Evolutionary conservation across 768 basidiomycete genomes (phyloP).

Genomic region (Gymnopilus junonius): DNA sequence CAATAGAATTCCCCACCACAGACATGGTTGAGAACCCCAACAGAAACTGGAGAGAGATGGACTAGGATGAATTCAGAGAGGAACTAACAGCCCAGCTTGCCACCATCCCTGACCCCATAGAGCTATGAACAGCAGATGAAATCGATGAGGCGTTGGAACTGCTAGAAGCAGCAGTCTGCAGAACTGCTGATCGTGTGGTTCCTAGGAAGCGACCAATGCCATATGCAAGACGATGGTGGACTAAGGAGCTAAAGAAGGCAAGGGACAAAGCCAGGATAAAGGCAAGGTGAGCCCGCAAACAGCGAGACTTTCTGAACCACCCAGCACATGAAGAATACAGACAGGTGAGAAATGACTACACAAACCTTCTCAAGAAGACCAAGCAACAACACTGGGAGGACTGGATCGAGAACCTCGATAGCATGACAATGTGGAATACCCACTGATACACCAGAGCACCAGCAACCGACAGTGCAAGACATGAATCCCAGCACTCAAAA

Average conservation of each 20-base stretch:
- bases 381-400: conserved; percentile 30
- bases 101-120: conserved; percentile 18
- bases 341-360: conserved; percentile 13
- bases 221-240: conserved; percentile 25
- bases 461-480: conserved; percentile 28
- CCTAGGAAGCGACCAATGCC: background rate
- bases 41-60: conserved; percentile 17
- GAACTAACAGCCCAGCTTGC: conserved; percentile 22
- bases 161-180: conserved; percentile 1
- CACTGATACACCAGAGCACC: conserved; percentile 23
- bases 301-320: conserved; percentile 15
- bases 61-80: conserved; percentile 28
- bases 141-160: conserved; percentile 12
- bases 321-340: conserved; percentile 21
- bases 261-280: conserved; percentile 30
- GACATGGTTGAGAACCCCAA: background rate
- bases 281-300: conserved; percentile 14
- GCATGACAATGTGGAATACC: conserved; percentile 24
- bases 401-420: conserved; percentile 22
- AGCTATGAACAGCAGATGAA: background rate
- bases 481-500: conserved; percentile 27
- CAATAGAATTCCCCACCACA: conserved; percentile 25
- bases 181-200: background rate
- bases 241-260: conserved; percentile 25
- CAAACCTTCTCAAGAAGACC: conserved; percentile 14